Percentiles rank a stretch among this genome's conserved stretches.
Conservation (phyloP, 108 stramenopile species). For the Pseudonitzschia pungens region DNA sequence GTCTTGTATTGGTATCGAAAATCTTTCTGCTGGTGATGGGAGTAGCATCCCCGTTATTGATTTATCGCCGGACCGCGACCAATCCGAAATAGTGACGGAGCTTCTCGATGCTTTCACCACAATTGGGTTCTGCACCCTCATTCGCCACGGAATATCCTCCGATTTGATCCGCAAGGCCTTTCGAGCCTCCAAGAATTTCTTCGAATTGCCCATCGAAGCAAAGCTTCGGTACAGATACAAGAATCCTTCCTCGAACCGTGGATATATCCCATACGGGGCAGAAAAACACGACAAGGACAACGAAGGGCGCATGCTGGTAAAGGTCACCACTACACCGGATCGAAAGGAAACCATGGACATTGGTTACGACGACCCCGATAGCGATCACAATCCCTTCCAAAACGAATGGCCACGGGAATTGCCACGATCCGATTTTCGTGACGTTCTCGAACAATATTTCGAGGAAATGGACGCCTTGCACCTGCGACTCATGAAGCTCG, state of each 20-base stretch:
- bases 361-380: conserved; percentile 14
- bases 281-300: conserved; percentile 34
- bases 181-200: conserved; percentile 38
- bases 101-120: conserved; percentile 24
- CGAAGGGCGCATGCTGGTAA: conserved; percentile 17
- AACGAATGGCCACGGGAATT: conserved; percentile 27
- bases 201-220: conserved; percentile 33
- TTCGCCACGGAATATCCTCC: conserved; percentile 20
- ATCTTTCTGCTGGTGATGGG: not conserved
- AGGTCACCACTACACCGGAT: conserved; percentile 12
- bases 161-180: conserved; percentile 24
- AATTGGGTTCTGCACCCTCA: conserved; percentile 28
- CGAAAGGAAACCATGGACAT: conserved; percentile 42
- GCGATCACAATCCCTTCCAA: conserved; percentile 11
- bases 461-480: conserved; percentile 35
- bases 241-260: conserved; percentile 46
- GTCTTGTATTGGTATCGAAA: not conserved
- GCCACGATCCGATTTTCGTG: conserved; percentile 19
- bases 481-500: conserved; percentile 29
- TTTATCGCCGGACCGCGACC: conserved; percentile 12
- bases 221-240: conserved; percentile 56
- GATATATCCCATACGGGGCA: conserved; percentile 57
- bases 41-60: conserved; percentile 25
- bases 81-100: conserved; percentile 4
- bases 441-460: conserved; percentile 47